Conservation (phyloP, 495 filamentous ascomycete genomes). For the Peziza echinospora region DNA sequence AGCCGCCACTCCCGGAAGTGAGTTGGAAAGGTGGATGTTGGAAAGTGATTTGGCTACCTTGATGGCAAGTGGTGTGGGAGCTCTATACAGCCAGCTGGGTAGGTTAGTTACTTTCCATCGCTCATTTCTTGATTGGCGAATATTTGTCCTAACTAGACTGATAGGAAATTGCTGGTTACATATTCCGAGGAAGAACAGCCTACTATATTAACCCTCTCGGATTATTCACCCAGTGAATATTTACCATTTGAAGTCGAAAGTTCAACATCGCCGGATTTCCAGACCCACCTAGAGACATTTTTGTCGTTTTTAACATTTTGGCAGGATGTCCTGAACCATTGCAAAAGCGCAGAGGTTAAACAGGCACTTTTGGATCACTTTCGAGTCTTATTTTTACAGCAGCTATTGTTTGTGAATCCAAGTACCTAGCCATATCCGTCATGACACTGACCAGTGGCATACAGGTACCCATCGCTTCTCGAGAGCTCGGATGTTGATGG, state of each 20-base stretch:
- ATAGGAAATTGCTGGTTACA: constrained; percentile 39
- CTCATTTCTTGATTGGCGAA: constrained; percentile 5
- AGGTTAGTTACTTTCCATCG: constrained; percentile 26
- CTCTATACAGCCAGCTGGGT: constrained; percentile 89
- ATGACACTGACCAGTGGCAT: too few relatives aligned
- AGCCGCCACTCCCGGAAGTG: constrained; percentile 57
- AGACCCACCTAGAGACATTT: constrained; percentile 71
- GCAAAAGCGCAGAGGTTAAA: constrained; percentile 72
- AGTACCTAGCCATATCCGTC: constrained; percentile 5
- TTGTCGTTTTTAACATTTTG: constrained; percentile 88
- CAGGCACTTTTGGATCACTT: constrained; percentile 90
- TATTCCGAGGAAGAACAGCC: constrained; percentile 45
- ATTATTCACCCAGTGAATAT: constrained; percentile 36
- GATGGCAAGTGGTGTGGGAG: constrained; percentile 90
- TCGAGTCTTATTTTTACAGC: constrained; percentile 85
- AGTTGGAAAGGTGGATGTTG: constrained; percentile 84
- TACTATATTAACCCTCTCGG: constrained; percentile 63
- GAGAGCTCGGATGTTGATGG: constrained; percentile 94
- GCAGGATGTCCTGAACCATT: constrained; percentile 95
- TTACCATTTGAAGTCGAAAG: constrained; percentile 41
- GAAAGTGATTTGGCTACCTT: constrained; percentile 89
- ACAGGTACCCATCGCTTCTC: constrained; percentile 78
- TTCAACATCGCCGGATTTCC: constrained; percentile 46
- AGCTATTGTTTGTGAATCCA: constrained; percentile 47
- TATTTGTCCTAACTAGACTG: constrained; percentile 21